Conservation (phyloP, 805 yeast species). For the Lachancea nothofagi region DNA sequence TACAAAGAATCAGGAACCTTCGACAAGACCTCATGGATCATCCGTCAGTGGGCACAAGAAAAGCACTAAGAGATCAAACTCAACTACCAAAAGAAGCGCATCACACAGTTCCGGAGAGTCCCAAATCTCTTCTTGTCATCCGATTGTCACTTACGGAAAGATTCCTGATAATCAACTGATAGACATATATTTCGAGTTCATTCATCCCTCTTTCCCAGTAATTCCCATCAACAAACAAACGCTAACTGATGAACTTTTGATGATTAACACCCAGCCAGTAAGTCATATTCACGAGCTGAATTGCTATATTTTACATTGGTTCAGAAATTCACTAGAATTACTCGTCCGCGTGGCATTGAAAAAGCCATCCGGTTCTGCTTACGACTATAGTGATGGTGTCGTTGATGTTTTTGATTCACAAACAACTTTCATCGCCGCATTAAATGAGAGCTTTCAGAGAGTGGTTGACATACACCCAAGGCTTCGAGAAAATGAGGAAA, state of each 20-base stretch:
- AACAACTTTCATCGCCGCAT: conserved; percentile 24
- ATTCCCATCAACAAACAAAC: conserved; percentile 35
- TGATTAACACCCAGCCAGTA: conserved; percentile 29
- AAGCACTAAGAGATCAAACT: background rate
- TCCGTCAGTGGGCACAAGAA: background rate
- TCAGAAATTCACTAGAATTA: conserved; percentile 31
- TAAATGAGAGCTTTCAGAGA: conserved; percentile 31
- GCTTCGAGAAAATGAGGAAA: conserved; percentile 25
- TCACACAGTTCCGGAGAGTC: conserved; percentile 4
- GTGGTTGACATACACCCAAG: conserved; percentile 31
- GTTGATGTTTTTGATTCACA: conserved; percentile 22
- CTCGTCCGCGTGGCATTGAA: conserved; percentile 28
- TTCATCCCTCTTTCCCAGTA: conserved; percentile 36
- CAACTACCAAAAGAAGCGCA: conserved; percentile 8
- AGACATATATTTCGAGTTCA: conserved; percentile 44
- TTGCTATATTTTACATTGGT: conserved; percentile 30
- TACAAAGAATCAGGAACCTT: background rate
- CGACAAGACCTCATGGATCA: background rate
- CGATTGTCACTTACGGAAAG: conserved; percentile 22
- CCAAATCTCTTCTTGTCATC: background rate
- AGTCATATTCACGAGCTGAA: conserved; percentile 31
- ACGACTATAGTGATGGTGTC: conserved; percentile 7
- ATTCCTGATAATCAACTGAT: conserved; percentile 36
- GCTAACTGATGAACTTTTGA: conserved; percentile 26
- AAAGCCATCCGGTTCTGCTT: conserved; percentile 6